A percentile compares a stretch with the other conserved stretches of the same genome.
Evolutionary conservation across 2,329 filamentous ascomycete species (phyloP).

Genomic region (Monosporascus sp.): DNA sequence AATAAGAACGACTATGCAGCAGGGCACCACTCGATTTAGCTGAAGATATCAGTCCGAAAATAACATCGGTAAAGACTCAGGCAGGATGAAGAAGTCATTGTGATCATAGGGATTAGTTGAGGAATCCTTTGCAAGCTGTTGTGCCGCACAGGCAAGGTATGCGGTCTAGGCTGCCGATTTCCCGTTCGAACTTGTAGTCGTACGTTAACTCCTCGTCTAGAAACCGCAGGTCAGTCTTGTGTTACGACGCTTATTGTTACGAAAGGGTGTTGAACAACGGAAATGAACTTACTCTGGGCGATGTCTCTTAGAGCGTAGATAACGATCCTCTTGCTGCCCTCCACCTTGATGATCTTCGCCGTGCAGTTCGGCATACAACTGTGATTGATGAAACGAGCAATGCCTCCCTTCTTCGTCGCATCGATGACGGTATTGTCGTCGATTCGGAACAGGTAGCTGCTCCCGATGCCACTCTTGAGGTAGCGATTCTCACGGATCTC

Average conservation of each 20-base stretch:
- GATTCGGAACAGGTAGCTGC: slow-evolving; percentile 95
- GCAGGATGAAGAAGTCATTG: not conserved
- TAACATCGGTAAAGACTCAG: not conserved
- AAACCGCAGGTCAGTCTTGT: slow-evolving; percentile 2
- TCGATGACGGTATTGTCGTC: slow-evolving; percentile 97
- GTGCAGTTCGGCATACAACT: slow-evolving; percentile 98
- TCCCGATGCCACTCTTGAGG: slow-evolving; percentile 92
- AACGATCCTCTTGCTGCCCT: slow-evolving; percentile 96
- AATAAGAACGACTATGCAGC: slow-evolving; percentile 10
- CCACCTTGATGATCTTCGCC: slow-evolving; percentile 98
- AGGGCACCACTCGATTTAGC: slow-evolving; percentile 8
- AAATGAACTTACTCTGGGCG: slow-evolving; percentile 69
- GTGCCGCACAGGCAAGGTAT: slow-evolving; percentile 97
- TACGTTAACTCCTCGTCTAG: slow-evolving; percentile 98
- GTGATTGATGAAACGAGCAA: slow-evolving; percentile 97
- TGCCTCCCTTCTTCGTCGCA: slow-evolving; percentile 96
- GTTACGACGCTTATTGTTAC: slow-evolving; percentile 4
- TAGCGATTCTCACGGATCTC: slow-evolving; percentile 91
- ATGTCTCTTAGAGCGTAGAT: slow-evolving; percentile 98
- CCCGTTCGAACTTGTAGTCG: slow-evolving; percentile 99
- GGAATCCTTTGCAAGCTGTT: slow-evolving; percentile 94
- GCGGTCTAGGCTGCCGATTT: slow-evolving; percentile 88
- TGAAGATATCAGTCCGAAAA: slow-evolving; percentile 3
- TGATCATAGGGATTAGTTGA: slow-evolving; percentile 61
- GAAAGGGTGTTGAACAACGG: slow-evolving; percentile 5